Evolutionary conservation across 371 early-diverging fungal species (phyloP), one percentile per base, ranked within the genome.

Genomic region (Dinochytrium kinnereticum): DNA sequence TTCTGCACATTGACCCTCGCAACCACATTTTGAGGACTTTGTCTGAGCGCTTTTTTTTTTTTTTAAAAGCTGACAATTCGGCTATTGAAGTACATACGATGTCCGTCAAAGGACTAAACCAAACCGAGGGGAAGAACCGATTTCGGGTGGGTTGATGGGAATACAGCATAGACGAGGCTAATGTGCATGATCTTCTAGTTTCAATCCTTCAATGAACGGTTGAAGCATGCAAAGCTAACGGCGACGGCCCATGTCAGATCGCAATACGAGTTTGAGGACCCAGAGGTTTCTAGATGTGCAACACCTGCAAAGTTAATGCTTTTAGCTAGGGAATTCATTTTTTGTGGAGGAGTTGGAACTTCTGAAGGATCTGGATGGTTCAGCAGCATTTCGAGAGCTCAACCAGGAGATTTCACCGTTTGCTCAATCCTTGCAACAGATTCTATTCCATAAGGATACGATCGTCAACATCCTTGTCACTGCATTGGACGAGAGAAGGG

Each of bases 341-440:
- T 96, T 97, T 75, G 87, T 91, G 64, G 92, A 94, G 71, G 83
- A 91, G 0, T 78, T 97, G 17, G 81, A 83, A 37, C 83, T 87
- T 51, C 95, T 95, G 95, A 86, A 82, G 66, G 98, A 97, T 69
- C 84, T 94, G 50, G 97, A 98, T 82, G 80, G 90, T 75, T 95
- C 98, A 0, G 85, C 86, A 36, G 87, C 93, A 34, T 98, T 94
- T 79, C 85, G 85, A 13, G 82, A 80, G 15, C 94, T 96, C 76
- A 72, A 78, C 19, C 79, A 83, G 30, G 91, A 93, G 24, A 87
- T 95, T 40, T 76, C 80, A 39, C 85, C 85, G 24, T 84, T 88
- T 69, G 83, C 89, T 64, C 88, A 90, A 79, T 91, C 94, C 1
- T 80, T 98, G 28, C 90, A 94, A 49, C 92, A 94, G 72, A 86